A percentile compares a stretch with the other conserved stretches of the same genome.
These are phyloP conservation scores for Phoenix dactylifera DNA, from an alignment of 176 grass and related monocot species.

Conservation along the genomic window DNA sequence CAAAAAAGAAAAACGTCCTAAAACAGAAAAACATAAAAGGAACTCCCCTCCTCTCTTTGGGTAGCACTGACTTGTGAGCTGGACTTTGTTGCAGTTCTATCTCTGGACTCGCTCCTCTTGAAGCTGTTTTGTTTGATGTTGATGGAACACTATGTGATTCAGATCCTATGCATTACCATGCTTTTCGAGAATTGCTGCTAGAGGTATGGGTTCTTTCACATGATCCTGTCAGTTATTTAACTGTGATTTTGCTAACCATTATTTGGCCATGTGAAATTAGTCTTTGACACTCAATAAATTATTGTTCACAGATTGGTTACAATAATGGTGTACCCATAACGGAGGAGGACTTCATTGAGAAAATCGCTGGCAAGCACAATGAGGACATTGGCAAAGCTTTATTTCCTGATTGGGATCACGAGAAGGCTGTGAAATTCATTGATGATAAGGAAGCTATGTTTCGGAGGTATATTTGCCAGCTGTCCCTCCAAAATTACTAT, in stretches of 20 bases:
- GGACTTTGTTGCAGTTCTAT: conserved; percentile 36
- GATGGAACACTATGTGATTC: conserved; percentile 88
- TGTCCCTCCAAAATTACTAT: no score
- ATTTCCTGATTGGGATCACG: conserved; percentile 78
- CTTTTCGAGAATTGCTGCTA: conserved; percentile 71
- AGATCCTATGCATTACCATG: conserved; percentile 73
- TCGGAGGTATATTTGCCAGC: conserved; percentile 31
- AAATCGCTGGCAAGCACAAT: conserved; percentile 82
- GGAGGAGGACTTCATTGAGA: conserved; percentile 81
- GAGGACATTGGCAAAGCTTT: conserved; percentile 53
- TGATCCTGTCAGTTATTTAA: not conserved
- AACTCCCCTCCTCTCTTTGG: no score
- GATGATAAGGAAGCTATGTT: conserved; percentile 71
- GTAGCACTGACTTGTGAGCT: not conserved
- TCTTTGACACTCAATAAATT: not conserved
- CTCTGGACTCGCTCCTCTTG: conserved; percentile 35
- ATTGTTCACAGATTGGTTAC: conserved; percentile 65
- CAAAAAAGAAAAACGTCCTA: no score
- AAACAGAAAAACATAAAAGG: no score
- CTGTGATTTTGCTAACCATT: not conserved
- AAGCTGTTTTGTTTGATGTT: conserved; percentile 91
- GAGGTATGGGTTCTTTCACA: conserved; percentile 26
- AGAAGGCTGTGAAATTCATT: conserved; percentile 65
- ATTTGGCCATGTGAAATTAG: not conserved
- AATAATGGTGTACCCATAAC: conserved; percentile 82